Conservation (phyloP, 1,284 basidiomycete genomes). For the Ustanciosporium gigantosporum region DNA sequence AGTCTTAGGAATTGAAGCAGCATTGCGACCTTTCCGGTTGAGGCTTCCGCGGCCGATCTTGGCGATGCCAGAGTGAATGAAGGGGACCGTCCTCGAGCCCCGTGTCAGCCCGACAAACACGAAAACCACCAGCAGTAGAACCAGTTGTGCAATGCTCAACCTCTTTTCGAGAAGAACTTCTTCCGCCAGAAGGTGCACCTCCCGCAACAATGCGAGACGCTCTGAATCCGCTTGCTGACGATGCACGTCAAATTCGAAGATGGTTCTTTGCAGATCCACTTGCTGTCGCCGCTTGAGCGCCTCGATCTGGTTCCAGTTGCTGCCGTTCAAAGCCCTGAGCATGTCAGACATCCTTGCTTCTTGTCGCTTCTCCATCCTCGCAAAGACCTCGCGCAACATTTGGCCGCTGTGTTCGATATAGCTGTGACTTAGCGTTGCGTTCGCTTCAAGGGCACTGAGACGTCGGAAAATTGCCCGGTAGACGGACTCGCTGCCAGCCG, state of each 20-base stretch:
- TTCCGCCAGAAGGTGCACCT: constrained; percentile 73
- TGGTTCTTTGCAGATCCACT: constrained; percentile 69
- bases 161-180: constrained; percentile 83
- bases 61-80: constrained; percentile 37
- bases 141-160: constrained; percentile 78
- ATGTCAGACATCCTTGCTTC: constrained; percentile 67
- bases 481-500: constrained; percentile 71
- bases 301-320: constrained; percentile 65
- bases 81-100: constrained; percentile 66
- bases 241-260: constrained; percentile 74
- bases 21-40: too few relatives aligned
- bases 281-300: constrained; percentile 39
- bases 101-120: constrained; percentile 82
- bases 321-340: constrained; percentile 66
- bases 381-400: constrained; percentile 75
- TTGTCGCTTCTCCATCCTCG: constrained; percentile 68
- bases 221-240: constrained; percentile 72
- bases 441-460: constrained; percentile 79
- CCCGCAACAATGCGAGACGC: constrained; percentile 69
- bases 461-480: constrained; percentile 96
- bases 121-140: constrained; percentile 75
- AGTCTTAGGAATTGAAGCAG: too few relatives aligned
- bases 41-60: constrained; percentile 27
- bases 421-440: constrained; percentile 80
- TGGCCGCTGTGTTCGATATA: constrained; percentile 90